Base-by-base conservation (phyloP, 2,329 filamentous ascomycete species). In the Ceratocystis huliohia region DNA sequence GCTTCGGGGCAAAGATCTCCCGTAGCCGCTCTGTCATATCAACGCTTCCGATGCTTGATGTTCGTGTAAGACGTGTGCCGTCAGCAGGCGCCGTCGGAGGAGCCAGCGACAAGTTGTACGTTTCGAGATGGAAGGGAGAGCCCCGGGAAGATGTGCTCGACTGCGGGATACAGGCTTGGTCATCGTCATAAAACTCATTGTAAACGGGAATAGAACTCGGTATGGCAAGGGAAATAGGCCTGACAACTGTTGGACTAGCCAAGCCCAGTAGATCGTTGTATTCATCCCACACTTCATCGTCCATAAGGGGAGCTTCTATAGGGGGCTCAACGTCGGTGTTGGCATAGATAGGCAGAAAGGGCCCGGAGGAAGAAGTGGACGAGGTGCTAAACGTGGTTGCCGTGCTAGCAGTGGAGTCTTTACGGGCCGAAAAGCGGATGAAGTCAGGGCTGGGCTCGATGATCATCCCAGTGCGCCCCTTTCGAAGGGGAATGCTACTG, bases 251-350 rank as follows among this genome's bases (percentile, higher is more conserved):
- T 83, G 79, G 3, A 78, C 77, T 0, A 88, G 63, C 53, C 22
- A 56, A 41, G 64, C 89, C 88, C 65, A 96, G 82, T 13, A 96
- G 78, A 71, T 96, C 93, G 70, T 97, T 87, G 73, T 95, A 96
- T 75, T 96, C 93, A 64, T 92, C 87, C 93, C 93, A 97, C 1
- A 96, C 82, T 73, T 96, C 93, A 71, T 96, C 93, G 70, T 95
- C 89, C 0, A 78, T 84, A 3, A 87, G 80, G 0, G 84, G 86
- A 3, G 85, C 84, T 57, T 79, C 79, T 1, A 83, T 79, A 2
- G 79, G 77, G 0, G 88, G 88, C 25, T 88, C 78, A 1, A 90
- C 76, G 5, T 88, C 86, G 2, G 86, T 84, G 5, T 82, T 82
- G n/a, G 81, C 80, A 69, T 82, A 85, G 66, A 82, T 84, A 63